phyloP scores from a whole-genome alignment of 2,329 filamentous ascomycete species.

The Colletotrichum spaethianum region DNA sequence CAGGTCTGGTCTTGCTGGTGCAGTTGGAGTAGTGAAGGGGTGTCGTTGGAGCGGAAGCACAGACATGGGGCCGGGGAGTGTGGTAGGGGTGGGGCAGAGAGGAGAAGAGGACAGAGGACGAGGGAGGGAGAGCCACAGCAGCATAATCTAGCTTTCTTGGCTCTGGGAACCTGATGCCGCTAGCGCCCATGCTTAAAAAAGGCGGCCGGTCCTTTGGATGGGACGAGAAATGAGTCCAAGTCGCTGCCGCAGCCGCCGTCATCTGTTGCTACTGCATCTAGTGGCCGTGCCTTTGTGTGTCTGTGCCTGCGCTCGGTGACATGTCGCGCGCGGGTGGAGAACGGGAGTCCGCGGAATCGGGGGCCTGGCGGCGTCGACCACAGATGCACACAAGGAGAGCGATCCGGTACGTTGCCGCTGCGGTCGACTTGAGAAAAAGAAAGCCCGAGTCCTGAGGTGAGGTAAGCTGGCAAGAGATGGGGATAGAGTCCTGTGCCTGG shows the following conservation, averaged over 20 bases:
- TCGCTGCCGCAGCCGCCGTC: slow-evolving; percentile 13
- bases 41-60: slow-evolving; percentile 36
- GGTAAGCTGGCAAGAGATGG: slow-evolving; percentile 6
- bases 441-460: not conserved
- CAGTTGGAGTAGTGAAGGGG: not conserved
- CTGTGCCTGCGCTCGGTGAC: slow-evolving; percentile 15
- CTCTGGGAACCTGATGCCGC: slow-evolving; percentile 35
- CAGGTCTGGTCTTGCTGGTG: not conserved
- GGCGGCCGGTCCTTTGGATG: slow-evolving; percentile 30
- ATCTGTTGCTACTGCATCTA: not conserved
- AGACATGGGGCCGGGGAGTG: slow-evolving; percentile 32
- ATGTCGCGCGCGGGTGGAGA: slow-evolving; percentile 31
- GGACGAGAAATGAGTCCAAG: slow-evolving; percentile 40
- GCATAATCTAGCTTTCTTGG: slow-evolving; percentile 40
- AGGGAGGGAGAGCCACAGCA: slow-evolving; percentile 1
- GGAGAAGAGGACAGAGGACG: not conserved
- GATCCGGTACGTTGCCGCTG: slow-evolving; percentile 11
- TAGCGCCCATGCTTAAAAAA: slow-evolving; percentile 35
- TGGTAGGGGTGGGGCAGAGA: slow-evolving; percentile 9
- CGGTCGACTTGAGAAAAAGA: not conserved
- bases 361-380: slow-evolving; percentile 16
- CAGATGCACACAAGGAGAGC: slow-evolving; percentile 7
- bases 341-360: slow-evolving; percentile 34
- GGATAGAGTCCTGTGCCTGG: not conserved
- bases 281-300: not conserved